Evolutionary conservation across 345 rosid genomes (phyloP).

Genomic region (Pistacia integerrima): DNA sequence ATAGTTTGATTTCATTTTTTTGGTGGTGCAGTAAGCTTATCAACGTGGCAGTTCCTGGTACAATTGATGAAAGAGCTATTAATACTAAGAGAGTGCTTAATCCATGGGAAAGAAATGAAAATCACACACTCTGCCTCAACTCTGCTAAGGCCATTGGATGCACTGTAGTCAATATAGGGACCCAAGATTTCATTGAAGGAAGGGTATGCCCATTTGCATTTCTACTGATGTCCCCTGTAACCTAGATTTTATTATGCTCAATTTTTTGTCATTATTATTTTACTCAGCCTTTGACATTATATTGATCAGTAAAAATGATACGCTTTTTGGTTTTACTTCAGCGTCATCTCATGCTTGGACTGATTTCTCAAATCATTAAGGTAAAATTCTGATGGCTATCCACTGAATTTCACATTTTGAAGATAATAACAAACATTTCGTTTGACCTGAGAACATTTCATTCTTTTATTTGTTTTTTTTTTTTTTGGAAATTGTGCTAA

Average conservation of each 20-base stretch:
- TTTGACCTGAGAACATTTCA: background rate
- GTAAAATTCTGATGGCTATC: conserved; percentile 36
- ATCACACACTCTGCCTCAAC: conserved; percentile 93
- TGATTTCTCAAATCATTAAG: conserved; percentile 96
- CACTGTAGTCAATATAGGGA: conserved; percentile 96
- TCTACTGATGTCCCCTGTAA: background rate
- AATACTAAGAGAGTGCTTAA: conserved; percentile 93
- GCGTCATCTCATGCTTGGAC: conserved; percentile 98
- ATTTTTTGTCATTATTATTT: background rate
- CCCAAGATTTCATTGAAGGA: conserved; percentile 94
- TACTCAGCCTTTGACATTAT: conserved; percentile 5
- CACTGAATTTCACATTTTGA: background rate
- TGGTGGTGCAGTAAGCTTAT: conserved; percentile 78
- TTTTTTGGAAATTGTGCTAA: background rate
- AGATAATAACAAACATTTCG: background rate
- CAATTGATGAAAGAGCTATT: conserved; percentile 96
- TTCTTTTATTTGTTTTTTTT: background rate
- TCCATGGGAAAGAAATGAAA: conserved; percentile 99
- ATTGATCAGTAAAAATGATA: conserved; percentile 6
- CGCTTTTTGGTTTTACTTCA: conserved; percentile 39
- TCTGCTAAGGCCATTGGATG: conserved; percentile 99
- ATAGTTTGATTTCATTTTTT: background rate
- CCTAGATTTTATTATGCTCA: background rate
- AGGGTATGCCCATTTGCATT: conserved; percentile 56
- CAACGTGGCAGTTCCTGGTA: conserved; percentile 98